Percentiles rank a stretch among this genome's conserved stretches.
phyloP scores from a whole-genome alignment of 2,329 filamentous ascomycete genomes.

The Coniochaeta sp. region DNA sequence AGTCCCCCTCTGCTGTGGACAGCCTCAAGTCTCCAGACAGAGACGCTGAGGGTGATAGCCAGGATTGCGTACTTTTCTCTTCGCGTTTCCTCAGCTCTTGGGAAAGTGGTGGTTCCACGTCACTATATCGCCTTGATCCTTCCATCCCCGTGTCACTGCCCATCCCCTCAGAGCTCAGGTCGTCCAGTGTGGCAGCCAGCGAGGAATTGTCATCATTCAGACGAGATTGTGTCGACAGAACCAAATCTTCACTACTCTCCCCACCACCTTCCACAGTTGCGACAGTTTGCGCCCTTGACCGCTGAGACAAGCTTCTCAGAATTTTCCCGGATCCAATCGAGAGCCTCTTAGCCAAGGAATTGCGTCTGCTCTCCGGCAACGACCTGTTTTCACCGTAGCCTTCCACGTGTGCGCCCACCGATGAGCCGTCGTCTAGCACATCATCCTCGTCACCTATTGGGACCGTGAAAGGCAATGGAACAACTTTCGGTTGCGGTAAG shows the following conservation, averaged over 20 bases:
- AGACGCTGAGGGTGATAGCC: constrained; percentile 1
- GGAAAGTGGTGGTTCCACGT: constrained; percentile 9
- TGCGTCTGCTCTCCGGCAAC: constrained; percentile 17
- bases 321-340: constrained; percentile 39
- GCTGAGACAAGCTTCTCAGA: constrained; percentile 35
- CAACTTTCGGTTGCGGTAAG: constrained; percentile 42
- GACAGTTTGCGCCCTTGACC: constrained; percentile 16
- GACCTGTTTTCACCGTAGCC: constrained; percentile 37
- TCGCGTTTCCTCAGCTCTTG: constrained; percentile 8
- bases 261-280: constrained; percentile 13
- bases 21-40: constrained; percentile 3
- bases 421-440: constrained; percentile 50
- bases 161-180: constrained; percentile 32
- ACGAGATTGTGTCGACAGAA: constrained; percentile 23
- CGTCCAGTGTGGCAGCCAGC: constrained; percentile 50
- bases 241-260: constrained; percentile 39
- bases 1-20: not conserved
- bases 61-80: not conserved
- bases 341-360: constrained; percentile 37
- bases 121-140: constrained; percentile 22
- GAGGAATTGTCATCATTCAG: constrained; percentile 40
- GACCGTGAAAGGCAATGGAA: constrained; percentile 60
- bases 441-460: constrained; percentile 31
- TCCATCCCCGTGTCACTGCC: constrained; percentile 16
- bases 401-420: constrained; percentile 63